Conservation (phyloP, 352 stramenopile species). For the Bremia lactucae region DNA sequence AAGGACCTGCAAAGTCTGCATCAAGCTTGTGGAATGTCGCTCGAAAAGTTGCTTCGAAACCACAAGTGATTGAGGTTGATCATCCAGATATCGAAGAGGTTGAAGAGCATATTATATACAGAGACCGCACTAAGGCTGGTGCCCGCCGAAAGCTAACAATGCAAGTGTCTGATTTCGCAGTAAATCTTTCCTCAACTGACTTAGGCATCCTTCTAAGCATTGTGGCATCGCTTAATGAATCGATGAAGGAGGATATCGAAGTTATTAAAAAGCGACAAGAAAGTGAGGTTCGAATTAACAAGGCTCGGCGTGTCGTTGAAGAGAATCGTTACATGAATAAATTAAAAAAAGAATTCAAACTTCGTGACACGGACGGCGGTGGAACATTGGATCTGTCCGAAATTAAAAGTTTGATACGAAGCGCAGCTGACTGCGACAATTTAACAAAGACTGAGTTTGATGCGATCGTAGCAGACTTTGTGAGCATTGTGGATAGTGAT, state of each 20-base stretch:
- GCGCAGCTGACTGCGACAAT: slow-evolving; percentile 54
- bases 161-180: slow-evolving; percentile 75
- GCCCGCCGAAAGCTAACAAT: slow-evolving; percentile 58
- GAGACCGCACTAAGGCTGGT: slow-evolving; percentile 39
- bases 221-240: slow-evolving; percentile 44
- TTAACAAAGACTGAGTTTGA: slow-evolving; percentile 73
- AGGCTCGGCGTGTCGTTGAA: slow-evolving; percentile 38
- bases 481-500: slow-evolving; percentile 70
- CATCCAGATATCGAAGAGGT: slow-evolving; percentile 33
- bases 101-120: slow-evolving; percentile 22
- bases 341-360: slow-evolving; percentile 63
- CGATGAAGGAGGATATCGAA: slow-evolving; percentile 57
- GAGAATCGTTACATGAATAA: slow-evolving; percentile 63
- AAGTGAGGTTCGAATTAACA: slow-evolving; percentile 32
- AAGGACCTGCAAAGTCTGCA: slow-evolving; percentile 19
- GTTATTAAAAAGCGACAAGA: slow-evolving; percentile 46
- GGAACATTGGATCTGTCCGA: slow-evolving; percentile 62
- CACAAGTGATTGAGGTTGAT: slow-evolving; percentile 50
- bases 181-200: slow-evolving; percentile 76
- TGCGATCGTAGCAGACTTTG: slow-evolving; percentile 60
- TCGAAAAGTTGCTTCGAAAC: slow-evolving; percentile 36
- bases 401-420: slow-evolving; percentile 50
- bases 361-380: slow-evolving; percentile 60
- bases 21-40: slow-evolving; percentile 51
- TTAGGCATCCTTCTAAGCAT: slow-evolving; percentile 77